Conservation (phyloP, 2,329 filamentous ascomycete genomes). For the Apiospora sp. region DNA sequence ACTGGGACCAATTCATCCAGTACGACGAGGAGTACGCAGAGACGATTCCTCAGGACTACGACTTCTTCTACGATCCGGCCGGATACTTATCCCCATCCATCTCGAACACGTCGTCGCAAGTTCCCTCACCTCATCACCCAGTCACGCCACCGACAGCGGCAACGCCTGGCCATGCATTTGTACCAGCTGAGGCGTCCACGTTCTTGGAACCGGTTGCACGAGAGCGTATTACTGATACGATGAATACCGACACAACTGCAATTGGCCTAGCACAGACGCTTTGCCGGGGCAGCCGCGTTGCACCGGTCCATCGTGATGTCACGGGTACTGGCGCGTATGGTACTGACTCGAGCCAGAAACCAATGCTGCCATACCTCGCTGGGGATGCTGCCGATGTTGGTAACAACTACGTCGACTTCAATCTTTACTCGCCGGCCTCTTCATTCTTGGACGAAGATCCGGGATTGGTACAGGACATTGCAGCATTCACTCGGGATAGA, state of each 20-base stretch:
- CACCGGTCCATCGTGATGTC: neutral
- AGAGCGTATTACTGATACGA: slow-evolving; percentile 26
- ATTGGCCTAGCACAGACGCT: neutral
- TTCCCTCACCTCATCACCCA: slow-evolving; percentile 34
- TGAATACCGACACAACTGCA: neutral
- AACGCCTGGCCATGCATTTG: slow-evolving; percentile 46
- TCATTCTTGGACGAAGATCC: slow-evolving; percentile 59
- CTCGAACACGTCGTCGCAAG: slow-evolving; percentile 28
- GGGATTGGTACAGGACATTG: slow-evolving; percentile 37
- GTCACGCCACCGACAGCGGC: slow-evolving; percentile 27
- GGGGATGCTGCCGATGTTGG: slow-evolving; percentile 42
- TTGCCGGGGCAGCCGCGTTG: neutral
- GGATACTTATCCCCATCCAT: slow-evolving; percentile 51
- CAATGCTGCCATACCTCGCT: slow-evolving; percentile 51
- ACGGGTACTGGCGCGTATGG: neutral
- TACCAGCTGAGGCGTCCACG: slow-evolving; percentile 32
- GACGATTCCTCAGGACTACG: slow-evolving; percentile 46
- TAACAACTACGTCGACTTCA: slow-evolving; percentile 63
- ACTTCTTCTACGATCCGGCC: slow-evolving; percentile 55
- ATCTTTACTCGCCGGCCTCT: slow-evolving; percentile 58
- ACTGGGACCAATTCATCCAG: slow-evolving; percentile 56
- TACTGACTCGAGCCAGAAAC: slow-evolving; percentile 25
- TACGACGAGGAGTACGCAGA: slow-evolving; percentile 48
- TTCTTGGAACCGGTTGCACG: slow-evolving; percentile 26
- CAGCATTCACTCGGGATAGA: slow-evolving; percentile 25